Conservation (phyloP, 805 yeast genomes). For the Jamesozyma spencerorum region DNA sequence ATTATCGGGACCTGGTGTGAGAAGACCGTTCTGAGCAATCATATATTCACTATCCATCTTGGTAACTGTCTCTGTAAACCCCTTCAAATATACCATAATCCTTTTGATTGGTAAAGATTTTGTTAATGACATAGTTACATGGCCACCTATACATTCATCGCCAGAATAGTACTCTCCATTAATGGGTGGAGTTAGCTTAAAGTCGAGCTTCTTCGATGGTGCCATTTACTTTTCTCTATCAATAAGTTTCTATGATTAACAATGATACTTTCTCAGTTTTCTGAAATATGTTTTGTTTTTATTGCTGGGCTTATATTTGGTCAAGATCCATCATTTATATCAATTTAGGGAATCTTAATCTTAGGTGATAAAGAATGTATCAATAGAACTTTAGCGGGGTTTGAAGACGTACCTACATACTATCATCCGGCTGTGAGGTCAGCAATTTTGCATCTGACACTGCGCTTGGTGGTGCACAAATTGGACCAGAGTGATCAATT, state of each 20-base stretch:
- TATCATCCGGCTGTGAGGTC: no score
- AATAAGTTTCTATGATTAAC: neutral
- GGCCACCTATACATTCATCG: constrained; percentile 23
- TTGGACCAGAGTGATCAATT: no score
- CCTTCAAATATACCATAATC: constrained; percentile 47
- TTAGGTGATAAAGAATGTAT: no score
- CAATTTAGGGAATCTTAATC: no score
- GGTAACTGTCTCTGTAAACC: constrained; percentile 23
- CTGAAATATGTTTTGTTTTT: no score
- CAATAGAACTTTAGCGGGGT: no score
- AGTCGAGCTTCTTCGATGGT: constrained; percentile 12
- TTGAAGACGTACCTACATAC: no score
- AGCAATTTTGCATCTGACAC: no score
- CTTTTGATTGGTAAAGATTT: constrained; percentile 23
- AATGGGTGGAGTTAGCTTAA: constrained; percentile 18
- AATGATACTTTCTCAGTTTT: neutral
- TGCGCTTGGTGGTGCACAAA: no score
- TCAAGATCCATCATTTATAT: no score
- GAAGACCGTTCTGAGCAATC: constrained; percentile 18
- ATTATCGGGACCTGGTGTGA: constrained; percentile 23
- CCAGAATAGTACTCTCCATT: constrained; percentile 26
- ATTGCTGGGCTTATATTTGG: no score
- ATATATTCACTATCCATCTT: constrained; percentile 17
- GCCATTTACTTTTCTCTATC: constrained; percentile 11
- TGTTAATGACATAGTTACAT: constrained; percentile 16